Conservation (phyloP, 164 flowering plant species). For the Stephania cephalantha region DNA sequence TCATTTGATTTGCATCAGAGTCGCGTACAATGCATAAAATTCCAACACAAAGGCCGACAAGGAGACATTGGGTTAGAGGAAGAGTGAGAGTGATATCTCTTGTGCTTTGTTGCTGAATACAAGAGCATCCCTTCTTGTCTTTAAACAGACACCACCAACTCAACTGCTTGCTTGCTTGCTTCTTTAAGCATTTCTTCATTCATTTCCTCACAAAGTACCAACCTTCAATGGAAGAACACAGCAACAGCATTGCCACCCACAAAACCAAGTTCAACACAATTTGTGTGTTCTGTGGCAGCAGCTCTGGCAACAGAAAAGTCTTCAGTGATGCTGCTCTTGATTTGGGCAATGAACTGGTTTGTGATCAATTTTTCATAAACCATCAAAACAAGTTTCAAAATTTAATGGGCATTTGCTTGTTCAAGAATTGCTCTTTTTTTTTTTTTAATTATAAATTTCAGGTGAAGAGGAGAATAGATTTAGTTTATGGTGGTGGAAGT, state of each 20-base stretch:
- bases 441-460: slow-evolving; percentile 17
- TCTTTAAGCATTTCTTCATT: background rate
- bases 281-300: slow-evolving; percentile 33
- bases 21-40: background rate
- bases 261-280: slow-evolving; percentile 23
- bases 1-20: too few relatives aligned
- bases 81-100: background rate
- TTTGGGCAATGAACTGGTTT: slow-evolving; percentile 28
- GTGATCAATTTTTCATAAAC: background rate
- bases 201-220: background rate
- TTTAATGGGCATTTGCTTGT: background rate
- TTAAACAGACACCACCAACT: background rate
- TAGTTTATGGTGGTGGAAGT: slow-evolving; percentile 98
- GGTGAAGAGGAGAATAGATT: slow-evolving; percentile 77
- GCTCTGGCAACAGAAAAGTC: slow-evolving; percentile 22
- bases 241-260: slow-evolving; percentile 1
- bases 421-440: background rate
- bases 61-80: background rate
- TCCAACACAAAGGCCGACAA: slow-evolving; percentile 6
- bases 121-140: slow-evolving; percentile 7
- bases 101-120: background rate
- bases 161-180: background rate
- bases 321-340: slow-evolving; percentile 29
- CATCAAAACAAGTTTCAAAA: background rate
- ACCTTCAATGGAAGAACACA: slow-evolving; percentile 18